These are phyloP conservation scores for Leishmania martiniquensis DNA, from an alignment of 208 protist genomes.

Conservation along the genomic window DNA sequence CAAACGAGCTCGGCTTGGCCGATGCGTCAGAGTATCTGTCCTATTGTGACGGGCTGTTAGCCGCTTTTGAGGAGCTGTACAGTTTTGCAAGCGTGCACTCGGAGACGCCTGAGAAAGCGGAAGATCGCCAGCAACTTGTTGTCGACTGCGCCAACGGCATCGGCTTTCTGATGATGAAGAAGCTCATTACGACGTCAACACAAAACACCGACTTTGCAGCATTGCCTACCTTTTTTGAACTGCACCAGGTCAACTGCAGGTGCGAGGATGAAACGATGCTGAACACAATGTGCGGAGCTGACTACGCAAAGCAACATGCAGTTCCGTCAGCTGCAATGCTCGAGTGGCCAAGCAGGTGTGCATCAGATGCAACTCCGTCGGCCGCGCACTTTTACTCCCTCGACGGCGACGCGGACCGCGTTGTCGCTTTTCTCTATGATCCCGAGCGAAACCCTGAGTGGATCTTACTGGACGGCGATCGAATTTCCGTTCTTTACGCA, in stretches of 20 bases:
- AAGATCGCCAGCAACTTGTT: constrained; percentile 46
- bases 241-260: constrained; percentile 56
- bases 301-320: constrained; percentile 81
- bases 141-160: constrained; percentile 93
- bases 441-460: constrained; percentile 14
- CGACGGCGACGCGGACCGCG: constrained; percentile 95
- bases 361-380: background rate
- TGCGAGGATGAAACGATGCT: constrained; percentile 38
- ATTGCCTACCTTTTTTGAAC: constrained; percentile 42
- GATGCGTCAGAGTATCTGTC: constrained; percentile 14
- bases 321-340: constrained; percentile 49
- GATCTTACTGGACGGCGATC: constrained; percentile 83
- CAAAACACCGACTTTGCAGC: constrained; percentile 4
- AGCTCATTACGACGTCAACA: constrained; percentile 48
- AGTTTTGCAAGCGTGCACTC: background rate
- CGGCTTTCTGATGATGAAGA: constrained; percentile 54
- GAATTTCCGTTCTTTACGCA: constrained; percentile 78
- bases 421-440: constrained; percentile 77
- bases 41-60: constrained; percentile 45
- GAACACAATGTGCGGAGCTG: constrained; percentile 91
- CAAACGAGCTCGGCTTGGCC: constrained; percentile 14
- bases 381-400: constrained; percentile 81
- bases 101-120: background rate
- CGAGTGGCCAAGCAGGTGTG: constrained; percentile 4
- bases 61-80: constrained; percentile 33